Conservation (phyloP, 768 basidiomycete species). For the Leucosporidium scottii region DNA sequence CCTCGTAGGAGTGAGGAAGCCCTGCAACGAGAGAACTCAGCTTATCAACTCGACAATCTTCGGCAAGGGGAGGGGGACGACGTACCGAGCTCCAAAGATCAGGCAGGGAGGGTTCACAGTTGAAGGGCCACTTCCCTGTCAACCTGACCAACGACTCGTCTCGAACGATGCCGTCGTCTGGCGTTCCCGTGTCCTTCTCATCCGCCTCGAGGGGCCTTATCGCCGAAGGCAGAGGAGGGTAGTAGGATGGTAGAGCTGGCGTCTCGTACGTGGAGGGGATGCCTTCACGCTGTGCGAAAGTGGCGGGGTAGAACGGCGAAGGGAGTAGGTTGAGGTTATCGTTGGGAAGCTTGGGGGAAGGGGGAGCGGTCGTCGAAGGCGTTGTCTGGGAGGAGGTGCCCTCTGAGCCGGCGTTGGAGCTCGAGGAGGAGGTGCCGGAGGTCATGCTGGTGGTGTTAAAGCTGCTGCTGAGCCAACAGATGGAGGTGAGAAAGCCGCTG, state of each 20-base stretch:
- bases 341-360: too few species aligned
- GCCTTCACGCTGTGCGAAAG: conserved; percentile 9
- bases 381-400: too few species aligned
- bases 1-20: conserved; percentile 54
- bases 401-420: too few species aligned
- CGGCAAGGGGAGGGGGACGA: neutral
- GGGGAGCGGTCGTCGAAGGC: too few species aligned
- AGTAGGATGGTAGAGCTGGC: conserved; percentile 3
- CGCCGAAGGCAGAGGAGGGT: conserved; percentile 28
- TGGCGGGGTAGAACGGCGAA: conserved; percentile 26
- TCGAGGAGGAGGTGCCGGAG: too few species aligned
- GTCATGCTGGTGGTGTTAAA: too few species aligned
- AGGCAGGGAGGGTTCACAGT: conserved; percentile 51
- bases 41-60: neutral
- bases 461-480: too few species aligned
- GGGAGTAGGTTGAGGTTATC: conserved; percentile 1
- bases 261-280: neutral
- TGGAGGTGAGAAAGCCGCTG: too few species aligned
- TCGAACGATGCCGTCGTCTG: conserved; percentile 47
- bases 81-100: conserved; percentile 46
- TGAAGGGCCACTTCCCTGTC: conserved; percentile 60
- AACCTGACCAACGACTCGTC: conserved; percentile 49
- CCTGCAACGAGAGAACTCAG: conserved; percentile 36
- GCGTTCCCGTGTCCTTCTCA: conserved; percentile 37
- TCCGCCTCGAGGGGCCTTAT: conserved; percentile 4